Evolutionary conservation across 805 yeast species (phyloP).

Genomic region (Candida corydali): DNA sequence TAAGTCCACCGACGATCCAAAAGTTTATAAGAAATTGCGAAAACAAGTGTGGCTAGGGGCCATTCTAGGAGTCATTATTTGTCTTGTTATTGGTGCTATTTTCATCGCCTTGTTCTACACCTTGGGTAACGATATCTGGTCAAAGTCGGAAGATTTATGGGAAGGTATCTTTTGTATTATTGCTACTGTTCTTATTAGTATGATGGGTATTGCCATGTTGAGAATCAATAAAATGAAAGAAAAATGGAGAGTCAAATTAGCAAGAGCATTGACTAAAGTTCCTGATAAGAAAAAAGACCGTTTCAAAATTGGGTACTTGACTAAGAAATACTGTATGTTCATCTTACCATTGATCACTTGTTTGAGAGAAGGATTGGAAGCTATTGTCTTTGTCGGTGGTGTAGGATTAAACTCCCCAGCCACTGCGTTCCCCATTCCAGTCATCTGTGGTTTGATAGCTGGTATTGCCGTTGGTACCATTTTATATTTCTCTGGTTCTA

Average conservation of each 20-base stretch:
- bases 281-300: conserved; percentile 49
- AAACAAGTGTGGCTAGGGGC: conserved; percentile 89
- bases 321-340: conserved; percentile 79
- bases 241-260: conserved; percentile 95
- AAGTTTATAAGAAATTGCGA: conserved; percentile 56
- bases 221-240: conserved; percentile 94
- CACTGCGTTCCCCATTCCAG: conserved; percentile 89
- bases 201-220: conserved; percentile 96
- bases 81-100: conserved; percentile 85
- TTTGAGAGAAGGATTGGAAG: conserved; percentile 85
- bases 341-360: conserved; percentile 86
- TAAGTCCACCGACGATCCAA: conserved; percentile 40
- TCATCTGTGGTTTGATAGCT: conserved; percentile 75
- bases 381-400: conserved; percentile 44
- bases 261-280: conserved; percentile 66
- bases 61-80: conserved; percentile 63
- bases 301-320: conserved; percentile 31
- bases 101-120: conserved; percentile 92
- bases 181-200: conserved; percentile 82
- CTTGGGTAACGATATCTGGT: conserved; percentile 78
- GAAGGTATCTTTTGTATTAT: conserved; percentile 92
- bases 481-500: conserved; percentile 79
- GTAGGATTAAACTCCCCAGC: conserved; percentile 34
- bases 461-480: conserved; percentile 70
- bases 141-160: conserved; percentile 88